A percentile compares a stretch with the other conserved stretches of the same genome.
Evolutionary conservation across 1,284 basidiomycete genomes (phyloP).

Genomic region (Cryptococcus sp.): DNA sequence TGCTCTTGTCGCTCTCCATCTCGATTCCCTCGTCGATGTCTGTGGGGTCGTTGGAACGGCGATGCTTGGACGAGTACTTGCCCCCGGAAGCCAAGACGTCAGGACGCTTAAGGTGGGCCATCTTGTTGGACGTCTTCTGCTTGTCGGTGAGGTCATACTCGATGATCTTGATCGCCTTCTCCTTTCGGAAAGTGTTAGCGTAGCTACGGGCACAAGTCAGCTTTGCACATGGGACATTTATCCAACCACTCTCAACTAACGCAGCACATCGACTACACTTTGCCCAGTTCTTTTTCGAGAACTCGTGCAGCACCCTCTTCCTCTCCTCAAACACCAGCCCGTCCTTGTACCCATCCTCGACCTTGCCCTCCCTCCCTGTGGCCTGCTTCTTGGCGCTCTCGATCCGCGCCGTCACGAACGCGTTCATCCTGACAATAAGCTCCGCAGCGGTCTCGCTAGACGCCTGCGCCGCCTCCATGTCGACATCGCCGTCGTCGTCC

Average conservation of each 20-base stretch:
- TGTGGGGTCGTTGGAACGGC: conserved; percentile 18
- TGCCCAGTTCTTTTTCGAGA: conserved; percentile 64
- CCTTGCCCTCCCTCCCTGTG: conserved; percentile 54
- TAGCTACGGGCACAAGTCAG: conserved; percentile 53
- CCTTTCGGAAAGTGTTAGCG: conserved; percentile 85
- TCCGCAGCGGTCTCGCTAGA: conserved; percentile 57
- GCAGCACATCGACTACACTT: conserved; percentile 77
- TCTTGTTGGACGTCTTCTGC: conserved; percentile 65
- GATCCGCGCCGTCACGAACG: conserved; percentile 68
- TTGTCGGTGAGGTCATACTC: conserved; percentile 83
- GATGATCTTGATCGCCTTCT: conserved; percentile 90
- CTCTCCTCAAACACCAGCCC: conserved; percentile 81
- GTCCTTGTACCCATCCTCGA: conserved; percentile 77
- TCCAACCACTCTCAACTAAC: conserved; percentile 56
- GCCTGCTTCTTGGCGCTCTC: conserved; percentile 53
- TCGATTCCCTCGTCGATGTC: conserved; percentile 47
- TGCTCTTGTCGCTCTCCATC: conserved; percentile 44
- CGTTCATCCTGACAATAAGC: conserved; percentile 66
- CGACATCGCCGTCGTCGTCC: conserved; percentile 52
- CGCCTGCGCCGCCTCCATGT: conserved; percentile 35
- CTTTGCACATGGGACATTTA: background rate
- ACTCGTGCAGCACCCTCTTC: conserved; percentile 77
- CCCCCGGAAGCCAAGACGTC: conserved; percentile 59
- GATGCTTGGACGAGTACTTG: conserved; percentile 14
- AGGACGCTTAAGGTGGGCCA: conserved; percentile 61